Conservation (phyloP, 176 grass and related monocot genomes). For the Musa beccarii region DNA sequence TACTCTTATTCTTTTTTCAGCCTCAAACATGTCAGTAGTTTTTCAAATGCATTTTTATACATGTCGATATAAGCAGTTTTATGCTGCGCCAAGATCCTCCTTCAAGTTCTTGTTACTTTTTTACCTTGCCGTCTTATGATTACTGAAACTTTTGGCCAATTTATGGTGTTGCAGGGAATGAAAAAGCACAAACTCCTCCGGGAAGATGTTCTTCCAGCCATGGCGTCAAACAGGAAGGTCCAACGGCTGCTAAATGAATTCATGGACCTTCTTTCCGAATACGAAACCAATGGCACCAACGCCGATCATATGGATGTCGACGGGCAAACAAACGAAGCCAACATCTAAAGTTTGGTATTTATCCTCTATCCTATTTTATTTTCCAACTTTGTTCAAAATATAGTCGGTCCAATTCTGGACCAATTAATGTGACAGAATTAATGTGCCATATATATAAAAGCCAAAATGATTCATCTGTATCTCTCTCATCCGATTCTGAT, state of each 20-base stretch:
- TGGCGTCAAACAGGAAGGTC: constrained; percentile 89
- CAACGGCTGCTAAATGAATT: constrained; percentile 86
- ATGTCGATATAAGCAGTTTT: too few species aligned
- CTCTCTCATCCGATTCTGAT: too few species aligned
- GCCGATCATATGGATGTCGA: constrained; percentile 10
- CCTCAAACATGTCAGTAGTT: neutral
- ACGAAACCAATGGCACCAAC: constrained; percentile 34
- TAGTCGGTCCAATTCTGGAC: too few species aligned
- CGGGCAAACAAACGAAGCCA: constrained; percentile 32
- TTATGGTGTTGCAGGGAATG: constrained; percentile 55
- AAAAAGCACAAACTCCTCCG: constrained; percentile 76
- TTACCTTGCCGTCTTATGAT: neutral
- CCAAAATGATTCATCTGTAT: too few species aligned
- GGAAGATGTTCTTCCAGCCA: constrained; percentile 80
- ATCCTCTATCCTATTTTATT: too few species aligned
- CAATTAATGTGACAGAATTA: too few species aligned
- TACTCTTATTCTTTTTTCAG: neutral
- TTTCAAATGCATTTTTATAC: neutral
- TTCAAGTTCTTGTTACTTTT: neutral
- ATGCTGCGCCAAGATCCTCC: too few species aligned
- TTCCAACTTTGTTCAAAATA: too few species aligned
- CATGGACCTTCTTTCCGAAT: constrained; percentile 82
- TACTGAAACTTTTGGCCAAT: neutral
- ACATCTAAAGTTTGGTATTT: neutral
- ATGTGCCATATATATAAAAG: too few species aligned